phyloP scores from a whole-genome alignment of 805 yeast species.

The Hanseniaspora valbyensis region DNA sequence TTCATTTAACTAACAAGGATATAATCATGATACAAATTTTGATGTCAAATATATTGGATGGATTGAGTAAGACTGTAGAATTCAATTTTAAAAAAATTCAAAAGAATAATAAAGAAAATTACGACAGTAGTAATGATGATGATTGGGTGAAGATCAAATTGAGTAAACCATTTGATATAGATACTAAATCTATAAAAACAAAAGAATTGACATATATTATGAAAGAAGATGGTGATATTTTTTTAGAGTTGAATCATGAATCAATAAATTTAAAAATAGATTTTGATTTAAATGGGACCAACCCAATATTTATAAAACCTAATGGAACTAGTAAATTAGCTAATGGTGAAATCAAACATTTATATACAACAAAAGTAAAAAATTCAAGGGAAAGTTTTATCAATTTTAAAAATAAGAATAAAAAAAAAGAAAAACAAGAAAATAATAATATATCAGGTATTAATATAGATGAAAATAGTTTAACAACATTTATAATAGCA shows the following conservation, averaged over 20 bases:
- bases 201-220: conserved; percentile 19
- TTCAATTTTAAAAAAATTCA: conserved; percentile 40
- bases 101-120: too few relatives aligned
- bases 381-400: conserved; percentile 23
- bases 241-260: not conserved
- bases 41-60: conserved; percentile 40
- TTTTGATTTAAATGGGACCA: not conserved
- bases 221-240: conserved; percentile 7
- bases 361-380: not conserved
- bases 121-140: conserved; percentile 19
- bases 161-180: conserved; percentile 31
- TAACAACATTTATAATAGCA: conserved; percentile 24
- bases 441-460: too few relatives aligned
- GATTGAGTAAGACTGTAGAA: conserved; percentile 44
- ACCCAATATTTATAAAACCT: too few relatives aligned
- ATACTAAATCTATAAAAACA: conserved; percentile 38
- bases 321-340: too few relatives aligned
- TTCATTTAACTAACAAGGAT: conserved; percentile 34
- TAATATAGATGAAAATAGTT: conserved; percentile 80
- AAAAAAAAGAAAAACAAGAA: too few relatives aligned
- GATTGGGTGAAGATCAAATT: conserved; percentile 3
- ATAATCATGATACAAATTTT: conserved; percentile 44
- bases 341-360: conserved; percentile 3
- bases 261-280: not conserved
- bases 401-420: too few relatives aligned